Conservation (phyloP, 2,329 filamentous ascomycete genomes). For the Aspergillus ruber region DNA sequence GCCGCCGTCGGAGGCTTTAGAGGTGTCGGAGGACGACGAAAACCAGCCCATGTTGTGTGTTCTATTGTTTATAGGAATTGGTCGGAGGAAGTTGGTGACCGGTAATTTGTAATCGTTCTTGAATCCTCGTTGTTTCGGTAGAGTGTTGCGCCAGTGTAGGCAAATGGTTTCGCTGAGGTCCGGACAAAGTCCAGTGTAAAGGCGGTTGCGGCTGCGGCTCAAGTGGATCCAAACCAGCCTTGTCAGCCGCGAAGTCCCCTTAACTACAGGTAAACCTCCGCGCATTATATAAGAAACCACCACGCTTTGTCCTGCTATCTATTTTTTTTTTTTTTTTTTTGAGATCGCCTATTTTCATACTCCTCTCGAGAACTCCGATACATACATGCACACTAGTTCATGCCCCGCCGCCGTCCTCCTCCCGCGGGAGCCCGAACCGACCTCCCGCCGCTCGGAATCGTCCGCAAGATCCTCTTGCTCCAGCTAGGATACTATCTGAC, state of each 20-base stretch:
- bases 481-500: conserved; percentile 60
- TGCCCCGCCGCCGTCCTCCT: conserved; percentile 52
- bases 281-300: no score
- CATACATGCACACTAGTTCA: conserved; percentile 18
- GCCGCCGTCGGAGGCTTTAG: conserved; percentile 49
- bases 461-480: conserved; percentile 59
- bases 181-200: background rate
- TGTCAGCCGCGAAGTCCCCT: no score
- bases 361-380: background rate
- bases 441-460: conserved; percentile 60
- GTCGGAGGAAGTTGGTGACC: background rate
- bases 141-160: background rate
- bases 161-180: background rate
- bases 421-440: conserved; percentile 61
- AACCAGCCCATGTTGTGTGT: conserved; percentile 48
- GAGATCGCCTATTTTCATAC: background rate
- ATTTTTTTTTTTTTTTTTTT: no score
- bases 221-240: background rate
- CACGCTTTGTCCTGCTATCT: no score
- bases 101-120: background rate
- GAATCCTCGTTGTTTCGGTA: background rate
- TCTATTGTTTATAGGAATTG: background rate
- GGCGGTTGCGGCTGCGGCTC: background rate
- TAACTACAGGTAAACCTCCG: no score
- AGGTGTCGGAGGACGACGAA: conserved; percentile 40